phyloP scores from a whole-genome alignment of 2,329 filamentous ascomycete species.

The Hymenoscyphus infarciens region DNA sequence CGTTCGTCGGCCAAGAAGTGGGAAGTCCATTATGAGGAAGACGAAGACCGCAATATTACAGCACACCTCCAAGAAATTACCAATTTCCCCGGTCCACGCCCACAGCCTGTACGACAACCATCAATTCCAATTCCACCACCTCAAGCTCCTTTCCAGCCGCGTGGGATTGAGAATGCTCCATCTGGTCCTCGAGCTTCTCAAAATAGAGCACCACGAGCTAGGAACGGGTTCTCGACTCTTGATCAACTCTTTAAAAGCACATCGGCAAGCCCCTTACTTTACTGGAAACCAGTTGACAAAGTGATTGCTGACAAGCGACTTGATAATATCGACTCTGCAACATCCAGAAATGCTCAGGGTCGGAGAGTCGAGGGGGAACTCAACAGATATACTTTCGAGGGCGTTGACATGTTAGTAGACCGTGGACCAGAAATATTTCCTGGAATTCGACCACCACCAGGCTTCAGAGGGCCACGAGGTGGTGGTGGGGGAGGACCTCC shows the following conservation, averaged over 20 bases:
- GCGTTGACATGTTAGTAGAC: slow-evolving; percentile 63
- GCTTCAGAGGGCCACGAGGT: slow-evolving; percentile 33
- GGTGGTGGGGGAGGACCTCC: slow-evolving; percentile 12
- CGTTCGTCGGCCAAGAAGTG: slow-evolving; percentile 51
- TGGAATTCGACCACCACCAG: slow-evolving; percentile 56
- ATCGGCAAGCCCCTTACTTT: slow-evolving; percentile 59
- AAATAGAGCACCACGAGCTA: slow-evolving; percentile 25
- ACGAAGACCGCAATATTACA: slow-evolving; percentile 50
- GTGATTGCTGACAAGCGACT: slow-evolving; percentile 63
- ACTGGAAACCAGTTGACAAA: slow-evolving; percentile 60
- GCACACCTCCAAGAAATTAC: slow-evolving; percentile 52
- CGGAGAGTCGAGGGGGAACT: slow-evolving; percentile 41
- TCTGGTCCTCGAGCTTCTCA: slow-evolving; percentile 34
- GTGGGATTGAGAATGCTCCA: slow-evolving; percentile 32
- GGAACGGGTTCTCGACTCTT: slow-evolving; percentile 37
- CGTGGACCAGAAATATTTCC: slow-evolving; percentile 67
- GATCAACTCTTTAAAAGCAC: slow-evolving; percentile 60
- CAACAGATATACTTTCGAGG: slow-evolving; percentile 69
- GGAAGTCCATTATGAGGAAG: slow-evolving; percentile 68
- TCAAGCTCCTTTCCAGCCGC: slow-evolving; percentile 34
- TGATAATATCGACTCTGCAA: slow-evolving; percentile 49
- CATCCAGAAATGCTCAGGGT: slow-evolving; percentile 38
- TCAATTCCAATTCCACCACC: slow-evolving; percentile 32
- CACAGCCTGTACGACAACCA: slow-evolving; percentile 23
- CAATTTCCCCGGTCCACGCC: slow-evolving; percentile 23